Percentiles rank a stretch among this genome's conserved stretches.
These are phyloP conservation scores for Elymus sibiricus DNA, from an alignment of 176 grass and related monocot species.

Conservation along the genomic window DNA sequence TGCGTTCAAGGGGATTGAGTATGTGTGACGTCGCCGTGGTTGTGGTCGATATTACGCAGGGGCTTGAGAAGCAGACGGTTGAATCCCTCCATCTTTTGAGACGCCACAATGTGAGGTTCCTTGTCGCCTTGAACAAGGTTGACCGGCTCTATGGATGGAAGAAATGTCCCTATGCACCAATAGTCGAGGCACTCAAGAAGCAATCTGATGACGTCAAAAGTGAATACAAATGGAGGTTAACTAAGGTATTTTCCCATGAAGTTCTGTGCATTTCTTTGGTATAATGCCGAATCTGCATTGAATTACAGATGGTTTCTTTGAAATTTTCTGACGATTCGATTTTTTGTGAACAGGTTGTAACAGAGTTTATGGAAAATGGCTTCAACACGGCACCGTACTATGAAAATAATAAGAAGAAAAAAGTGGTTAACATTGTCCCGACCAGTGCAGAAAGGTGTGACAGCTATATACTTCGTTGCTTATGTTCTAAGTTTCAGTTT, in stretches of 20 bases:
- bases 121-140: conserved; percentile 77
- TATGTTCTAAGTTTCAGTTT: not conserved
- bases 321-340: not conserved
- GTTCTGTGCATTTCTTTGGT: not conserved
- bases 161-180: conserved; percentile 40
- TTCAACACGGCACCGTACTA: not conserved
- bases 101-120: conserved; percentile 44
- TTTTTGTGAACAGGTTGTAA: not conserved
- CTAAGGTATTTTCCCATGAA: conserved; percentile 34
- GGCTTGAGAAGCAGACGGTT: conserved; percentile 65
- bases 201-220: conserved; percentile 51
- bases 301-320: not conserved
- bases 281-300: not conserved
- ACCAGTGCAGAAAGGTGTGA: not conserved
- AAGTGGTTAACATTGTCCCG: not conserved
- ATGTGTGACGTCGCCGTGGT: conserved; percentile 63
- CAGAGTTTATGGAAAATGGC: not conserved
- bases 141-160: conserved; percentile 78
- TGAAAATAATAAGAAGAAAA: not conserved
- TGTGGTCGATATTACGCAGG: conserved; percentile 63
- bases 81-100: conserved; percentile 62
- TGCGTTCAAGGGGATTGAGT: conserved; percentile 63
- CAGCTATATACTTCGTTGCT: not conserved
- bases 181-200: conserved; percentile 44
- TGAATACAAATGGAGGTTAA: conserved; percentile 61